Base-by-base conservation (phyloP, 306 rosid genomes). In the Arachis hypogaea region DNA sequence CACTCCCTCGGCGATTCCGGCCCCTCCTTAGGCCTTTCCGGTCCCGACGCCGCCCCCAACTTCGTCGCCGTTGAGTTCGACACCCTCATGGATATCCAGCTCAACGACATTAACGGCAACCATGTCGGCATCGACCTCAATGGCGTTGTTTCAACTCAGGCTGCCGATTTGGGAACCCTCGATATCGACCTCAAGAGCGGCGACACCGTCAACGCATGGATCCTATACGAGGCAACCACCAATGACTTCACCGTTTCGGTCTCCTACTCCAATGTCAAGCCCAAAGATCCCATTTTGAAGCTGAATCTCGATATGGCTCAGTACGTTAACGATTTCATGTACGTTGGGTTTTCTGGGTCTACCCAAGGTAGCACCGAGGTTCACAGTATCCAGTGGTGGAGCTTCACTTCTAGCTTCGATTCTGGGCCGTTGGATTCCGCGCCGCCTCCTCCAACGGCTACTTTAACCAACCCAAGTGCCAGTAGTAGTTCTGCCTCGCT, bases 361-460 rank as follows among this genome's bases (percentile, higher is more conserved):
- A 92, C 96, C 2, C 98, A 92, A 71, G 96, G 96, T 12, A 92
- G 98, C 77, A 92, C 98, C 2, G 98, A 92, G 79, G 78, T 82
- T 46, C 98, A 92, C 80, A 86, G 81, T 42, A 62, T 92, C 0
- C 85, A 86, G 22, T 92, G 98, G 98, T 92, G 98, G 98, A 92
- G 94, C 73, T 92, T 92, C 66, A 81, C 70, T 55, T 92, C 94
- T 1, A 85, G 91, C 2, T 82, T 89, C 22, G 86, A 82, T 12
- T 85, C 96, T 66, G 47, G 62, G 40, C 36, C 38, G 12, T 28
- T 51, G 57, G 57, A 51, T 51, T 51, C 78, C 5, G n/a, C 80
- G 9, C 74, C 84, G 12, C 89, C 91, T 8, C 89, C 94, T 7
- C 89, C 96, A 16, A 72, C 85, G 29, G 46, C 81, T 4, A 82